phyloP scores from a whole-genome alignment of 441 rosid species.

The Syzygium syzygioides region DNA sequence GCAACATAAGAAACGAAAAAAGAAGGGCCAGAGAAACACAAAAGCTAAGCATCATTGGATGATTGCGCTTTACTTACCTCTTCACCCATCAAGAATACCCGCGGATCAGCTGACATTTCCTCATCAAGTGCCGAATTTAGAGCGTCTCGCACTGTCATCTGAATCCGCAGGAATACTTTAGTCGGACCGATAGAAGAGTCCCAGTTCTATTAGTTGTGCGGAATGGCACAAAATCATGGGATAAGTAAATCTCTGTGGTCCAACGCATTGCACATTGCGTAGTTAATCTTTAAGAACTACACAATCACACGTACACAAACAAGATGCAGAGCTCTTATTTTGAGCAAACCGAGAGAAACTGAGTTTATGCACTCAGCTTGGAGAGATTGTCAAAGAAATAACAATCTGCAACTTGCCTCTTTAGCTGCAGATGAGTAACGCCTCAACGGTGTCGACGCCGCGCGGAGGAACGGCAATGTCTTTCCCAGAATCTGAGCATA shows the following conservation, averaged over 20 bases:
- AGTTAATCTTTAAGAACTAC: background rate
- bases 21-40: background rate
- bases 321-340: background rate
- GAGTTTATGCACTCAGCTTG: background rate
- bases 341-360: background rate
- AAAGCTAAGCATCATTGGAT: background rate
- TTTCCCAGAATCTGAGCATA: background rate
- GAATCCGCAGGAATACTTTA: background rate
- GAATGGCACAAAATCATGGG: background rate
- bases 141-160: slow-evolving; percentile 69
- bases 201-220: background rate
- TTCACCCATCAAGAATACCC: slow-evolving; percentile 78
- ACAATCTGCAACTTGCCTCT: slow-evolving; percentile 22
- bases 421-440: slow-evolving; percentile 50
- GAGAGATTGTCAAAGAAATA: background rate
- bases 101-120: slow-evolving; percentile 84
- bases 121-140: slow-evolving; percentile 74
- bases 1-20: background rate
- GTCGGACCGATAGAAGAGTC: background rate
- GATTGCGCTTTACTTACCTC: slow-evolving; percentile 34
- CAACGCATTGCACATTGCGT: background rate
- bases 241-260: background rate
- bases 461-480: slow-evolving; percentile 24
- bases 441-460: slow-evolving; percentile 24
- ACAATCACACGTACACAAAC: background rate